Evolutionary conservation across 345 rosid genomes (phyloP), one percentile per base, ranked within the genome.

Genomic region (Citrus sinensis): DNA sequence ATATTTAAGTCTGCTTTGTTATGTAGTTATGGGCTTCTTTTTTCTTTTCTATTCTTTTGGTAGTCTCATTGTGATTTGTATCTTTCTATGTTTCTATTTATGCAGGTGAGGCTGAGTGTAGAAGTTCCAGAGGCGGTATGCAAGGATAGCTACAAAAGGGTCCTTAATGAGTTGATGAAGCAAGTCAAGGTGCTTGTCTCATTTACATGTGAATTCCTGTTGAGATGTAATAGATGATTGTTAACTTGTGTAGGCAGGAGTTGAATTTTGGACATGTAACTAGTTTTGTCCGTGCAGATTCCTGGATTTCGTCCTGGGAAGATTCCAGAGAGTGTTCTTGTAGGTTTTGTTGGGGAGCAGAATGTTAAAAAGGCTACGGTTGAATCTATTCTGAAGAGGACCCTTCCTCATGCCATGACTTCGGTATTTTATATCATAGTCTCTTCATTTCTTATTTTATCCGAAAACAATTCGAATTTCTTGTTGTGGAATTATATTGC

Each of bases 401-500:
- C 99, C 65, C 97, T 95, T 81, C 99, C 98, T 54, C 98, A 95
- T 77, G 94, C 99, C 78, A 85, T 95, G 97, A 83, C 93, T 67
- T 87, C 90, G 49, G 98, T 95, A 90, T 75, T 54, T 54, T 68
- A 51, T 82, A 68, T 20, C 20, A 3, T 62, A 56, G 40, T 67
- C 71, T 32, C 67, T 74, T n/a, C 10, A 19, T 58, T 79, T 67
- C 35, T 22, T 66, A 4, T 4, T 54, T 58, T 62, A 59, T 54
- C 55, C 2, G 24, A 51, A 46, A 20, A 20, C 19, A 37, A 65
- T 29, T 19, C 30, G 7, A 46, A 22, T 22, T 11, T 35, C 24
- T 25, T 64, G 29, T 67, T 11, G 19, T 59, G 69, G 35, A 69
- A 32, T 68, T 9, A 7, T 40, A 17, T 72, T 82, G 46, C 81